Evolutionary conservation across 352 stramenopile genomes (phyloP).

Genomic region (Globisporangium carolinianum): DNA sequence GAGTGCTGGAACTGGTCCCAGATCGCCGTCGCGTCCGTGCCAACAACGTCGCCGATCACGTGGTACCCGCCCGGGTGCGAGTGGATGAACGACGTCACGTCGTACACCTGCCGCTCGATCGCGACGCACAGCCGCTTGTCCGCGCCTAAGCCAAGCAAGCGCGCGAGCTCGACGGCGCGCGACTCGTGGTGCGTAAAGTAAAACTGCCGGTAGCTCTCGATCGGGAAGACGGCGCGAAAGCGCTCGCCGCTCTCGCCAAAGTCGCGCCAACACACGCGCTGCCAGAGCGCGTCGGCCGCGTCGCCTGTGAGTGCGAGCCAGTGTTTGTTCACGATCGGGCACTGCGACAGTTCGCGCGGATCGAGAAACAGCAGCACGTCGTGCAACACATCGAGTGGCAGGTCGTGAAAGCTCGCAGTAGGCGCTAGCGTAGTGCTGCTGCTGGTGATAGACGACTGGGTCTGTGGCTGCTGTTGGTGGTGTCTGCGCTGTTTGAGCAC

Average conservation of each 20-base stretch:
- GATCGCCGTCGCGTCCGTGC: constrained; percentile 54
- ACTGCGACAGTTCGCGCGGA: constrained; percentile 34
- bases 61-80: constrained; percentile 58
- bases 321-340: constrained; percentile 30
- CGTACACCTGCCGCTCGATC: constrained; percentile 59
- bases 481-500: constrained; percentile 4
- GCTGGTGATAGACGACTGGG: neutral
- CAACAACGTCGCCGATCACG: constrained; percentile 65
- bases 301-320: constrained; percentile 32
- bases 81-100: constrained; percentile 61
- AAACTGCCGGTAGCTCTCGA: constrained; percentile 55
- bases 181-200: constrained; percentile 70
- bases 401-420: constrained; percentile 8
- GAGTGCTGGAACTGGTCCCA: constrained; percentile 76
- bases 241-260: constrained; percentile 41
- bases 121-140: constrained; percentile 43
- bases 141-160: constrained; percentile 28
- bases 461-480: neutral
- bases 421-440: neutral
- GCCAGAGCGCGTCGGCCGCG: constrained; percentile 36
- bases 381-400: constrained; percentile 37
- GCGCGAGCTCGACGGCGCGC: constrained; percentile 52
- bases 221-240: constrained; percentile 43
- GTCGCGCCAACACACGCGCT: constrained; percentile 41
- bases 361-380: constrained; percentile 51